Evolutionary conservation across 495 filamentous ascomycete genomes (phyloP).

Genomic region (Usnea hakonensis): DNA sequence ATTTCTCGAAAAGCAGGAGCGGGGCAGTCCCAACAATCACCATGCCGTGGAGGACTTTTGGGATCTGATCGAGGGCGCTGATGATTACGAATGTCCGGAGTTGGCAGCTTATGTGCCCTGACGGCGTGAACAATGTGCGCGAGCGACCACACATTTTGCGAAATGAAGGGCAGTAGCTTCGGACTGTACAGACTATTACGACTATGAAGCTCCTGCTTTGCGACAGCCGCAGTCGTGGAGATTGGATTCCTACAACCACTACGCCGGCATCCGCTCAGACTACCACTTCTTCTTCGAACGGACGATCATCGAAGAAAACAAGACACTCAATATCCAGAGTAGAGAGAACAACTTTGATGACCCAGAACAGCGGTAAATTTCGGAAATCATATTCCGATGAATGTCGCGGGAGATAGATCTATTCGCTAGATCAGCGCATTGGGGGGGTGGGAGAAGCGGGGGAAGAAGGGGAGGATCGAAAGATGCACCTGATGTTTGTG

Average conservation of each 20-base stretch:
- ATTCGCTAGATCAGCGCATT: background rate
- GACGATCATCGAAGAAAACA: background rate
- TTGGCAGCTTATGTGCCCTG: background rate
- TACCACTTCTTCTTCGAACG: background rate
- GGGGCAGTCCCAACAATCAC: conserved; percentile 5
- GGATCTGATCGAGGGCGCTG: conserved; percentile 1
- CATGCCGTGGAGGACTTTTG: background rate
- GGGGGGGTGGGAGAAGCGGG: background rate
- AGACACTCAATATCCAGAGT: background rate
- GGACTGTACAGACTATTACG: background rate
- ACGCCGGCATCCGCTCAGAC: background rate
- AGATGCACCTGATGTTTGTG: background rate
- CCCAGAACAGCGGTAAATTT: background rate
- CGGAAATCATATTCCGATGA: background rate
- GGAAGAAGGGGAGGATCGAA: too few species aligned
- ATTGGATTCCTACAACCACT: background rate
- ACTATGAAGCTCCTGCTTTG: background rate
- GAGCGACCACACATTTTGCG: background rate
- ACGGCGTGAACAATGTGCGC: background rate
- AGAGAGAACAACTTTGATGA: background rate
- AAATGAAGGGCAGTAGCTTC: background rate
- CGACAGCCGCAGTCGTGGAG: background rate
- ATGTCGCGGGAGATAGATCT: background rate
- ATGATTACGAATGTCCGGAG: conserved; percentile 6
- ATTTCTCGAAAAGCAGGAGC: conserved; percentile 8